phyloP scores from a whole-genome alignment of 345 rosid species.

The Linum lewisii region DNA sequence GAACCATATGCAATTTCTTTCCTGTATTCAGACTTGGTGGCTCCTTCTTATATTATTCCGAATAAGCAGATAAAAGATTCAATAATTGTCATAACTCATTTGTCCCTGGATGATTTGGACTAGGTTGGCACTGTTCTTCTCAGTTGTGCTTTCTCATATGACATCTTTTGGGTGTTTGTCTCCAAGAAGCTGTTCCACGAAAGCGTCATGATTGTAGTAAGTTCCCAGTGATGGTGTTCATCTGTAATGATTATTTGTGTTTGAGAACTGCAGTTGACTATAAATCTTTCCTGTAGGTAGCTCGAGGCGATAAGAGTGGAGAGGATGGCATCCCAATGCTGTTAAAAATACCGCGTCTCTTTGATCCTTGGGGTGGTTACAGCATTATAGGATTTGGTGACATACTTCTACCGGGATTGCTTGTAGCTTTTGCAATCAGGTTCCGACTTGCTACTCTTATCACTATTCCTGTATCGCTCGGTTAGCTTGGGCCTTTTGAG shows the following conservation, averaged over 20 bases:
- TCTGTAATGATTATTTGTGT: slow-evolving; percentile 1
- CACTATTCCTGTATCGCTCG: too few species aligned
- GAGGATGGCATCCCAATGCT: slow-evolving; percentile 99
- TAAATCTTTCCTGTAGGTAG: slow-evolving; percentile 47
- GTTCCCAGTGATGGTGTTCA: slow-evolving; percentile 19
- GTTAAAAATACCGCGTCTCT: slow-evolving; percentile 88
- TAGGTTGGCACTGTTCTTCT: slow-evolving; percentile 98
- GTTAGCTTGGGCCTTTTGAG: too few species aligned
- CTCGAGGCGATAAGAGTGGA: slow-evolving; percentile 91
- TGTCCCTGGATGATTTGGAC: slow-evolving; percentile 13
- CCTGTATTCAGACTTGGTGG: too few species aligned
- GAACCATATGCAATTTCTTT: too few species aligned
- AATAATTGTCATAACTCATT: not conserved
- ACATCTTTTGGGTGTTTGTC: slow-evolving; percentile 96
- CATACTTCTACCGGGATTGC: slow-evolving; percentile 90
- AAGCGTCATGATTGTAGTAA: slow-evolving; percentile 98
- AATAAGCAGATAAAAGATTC: too few species aligned
- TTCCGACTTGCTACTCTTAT: slow-evolving; percentile 17
- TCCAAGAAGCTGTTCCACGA: slow-evolving; percentile 91
- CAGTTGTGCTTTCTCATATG: slow-evolving; percentile 90
- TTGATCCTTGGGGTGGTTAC: slow-evolving; percentile 99
- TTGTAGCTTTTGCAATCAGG: slow-evolving; percentile 92
- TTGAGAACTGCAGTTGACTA: slow-evolving; percentile 10
- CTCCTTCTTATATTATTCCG: slow-evolving; percentile 6
- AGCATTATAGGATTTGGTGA: slow-evolving; percentile 98